phyloP scores from a whole-genome alignment of 2,329 filamentous ascomycete species.

The Calonectria hongkongensis region DNA sequence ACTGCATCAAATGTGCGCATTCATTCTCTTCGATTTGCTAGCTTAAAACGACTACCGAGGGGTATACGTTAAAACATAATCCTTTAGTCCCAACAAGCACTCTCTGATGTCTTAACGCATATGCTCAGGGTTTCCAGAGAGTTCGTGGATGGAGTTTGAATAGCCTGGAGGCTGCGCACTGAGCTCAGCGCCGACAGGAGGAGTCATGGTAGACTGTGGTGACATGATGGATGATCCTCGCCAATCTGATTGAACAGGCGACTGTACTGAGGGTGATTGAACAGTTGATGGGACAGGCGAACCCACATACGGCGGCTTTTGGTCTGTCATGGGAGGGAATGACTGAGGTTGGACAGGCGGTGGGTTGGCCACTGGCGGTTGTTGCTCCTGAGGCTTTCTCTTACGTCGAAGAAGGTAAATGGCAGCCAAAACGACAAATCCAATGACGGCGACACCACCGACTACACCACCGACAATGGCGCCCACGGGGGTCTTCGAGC shows the following conservation, averaged over 20 bases:
- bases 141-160: background rate
- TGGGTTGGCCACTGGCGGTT: background rate
- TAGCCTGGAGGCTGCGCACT: slow-evolving; percentile 5
- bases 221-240: slow-evolving; percentile 15
- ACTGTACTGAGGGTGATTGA: background rate
- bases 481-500: slow-evolving; percentile 5
- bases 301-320: slow-evolving; percentile 1
- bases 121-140: background rate
- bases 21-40: background rate
- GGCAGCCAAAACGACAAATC: background rate
- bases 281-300: background rate
- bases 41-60: background rate
- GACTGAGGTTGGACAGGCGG: background rate
- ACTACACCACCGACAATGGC: slow-evolving; percentile 17
- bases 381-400: background rate
- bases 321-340: background rate
- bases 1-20: too few species aligned
- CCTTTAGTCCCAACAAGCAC: background rate
- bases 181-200: background rate
- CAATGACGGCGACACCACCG: background rate
- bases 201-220: background rate
- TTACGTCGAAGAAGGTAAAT: slow-evolving; percentile 5
- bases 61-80: background rate
- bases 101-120: background rate
- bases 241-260: slow-evolving; percentile 1